A percentile compares a stretch with the other conserved stretches of the same genome.
Evolutionary conservation across 164 flowering plant species (phyloP).

Genomic region (Tetracentron sinense): DNA sequence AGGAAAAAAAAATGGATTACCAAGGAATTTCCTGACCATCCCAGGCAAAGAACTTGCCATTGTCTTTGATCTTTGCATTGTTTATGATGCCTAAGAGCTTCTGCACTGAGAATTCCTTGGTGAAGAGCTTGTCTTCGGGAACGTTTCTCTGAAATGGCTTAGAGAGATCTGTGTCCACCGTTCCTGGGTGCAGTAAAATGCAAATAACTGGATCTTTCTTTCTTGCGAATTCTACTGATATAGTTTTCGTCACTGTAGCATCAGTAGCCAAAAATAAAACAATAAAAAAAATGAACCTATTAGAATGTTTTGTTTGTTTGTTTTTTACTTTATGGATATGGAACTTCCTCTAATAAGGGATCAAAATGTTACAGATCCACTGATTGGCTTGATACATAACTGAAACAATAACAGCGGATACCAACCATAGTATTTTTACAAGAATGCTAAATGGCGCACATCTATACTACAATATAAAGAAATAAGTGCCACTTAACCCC

Average conservation of each 20-base stretch:
- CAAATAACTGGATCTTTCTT: slow-evolving; percentile 80
- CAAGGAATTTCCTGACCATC: slow-evolving; percentile 96
- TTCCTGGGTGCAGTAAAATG: slow-evolving; percentile 89
- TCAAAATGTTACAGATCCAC: too few relatives aligned
- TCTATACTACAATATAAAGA: too few relatives aligned
- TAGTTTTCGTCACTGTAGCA: slow-evolving; percentile 79
- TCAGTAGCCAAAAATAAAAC: background rate
- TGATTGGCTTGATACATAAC: too few relatives aligned
- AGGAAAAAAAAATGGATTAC: slow-evolving; percentile 27
- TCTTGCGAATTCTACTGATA: slow-evolving; percentile 76
- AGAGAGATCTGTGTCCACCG: slow-evolving; percentile 92
- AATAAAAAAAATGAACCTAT: background rate
- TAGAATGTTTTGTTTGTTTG: too few relatives aligned
- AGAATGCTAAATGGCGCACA: too few relatives aligned
- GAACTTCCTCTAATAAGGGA: too few relatives aligned
- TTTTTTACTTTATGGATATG: too few relatives aligned
- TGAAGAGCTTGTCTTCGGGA: slow-evolving; percentile 76
- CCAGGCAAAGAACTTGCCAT: slow-evolving; percentile 98
- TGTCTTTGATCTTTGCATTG: slow-evolving; percentile 54
- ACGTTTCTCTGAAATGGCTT: slow-evolving; percentile 89
- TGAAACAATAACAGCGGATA: too few relatives aligned
- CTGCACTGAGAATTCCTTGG: slow-evolving; percentile 81
- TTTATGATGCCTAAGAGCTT: slow-evolving; percentile 72
- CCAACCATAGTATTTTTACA: too few relatives aligned
- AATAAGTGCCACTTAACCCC: too few relatives aligned